Base-by-base conservation (phyloP, 2,329 filamentous ascomycete species). In the Pezicula neosporulosa region DNA sequence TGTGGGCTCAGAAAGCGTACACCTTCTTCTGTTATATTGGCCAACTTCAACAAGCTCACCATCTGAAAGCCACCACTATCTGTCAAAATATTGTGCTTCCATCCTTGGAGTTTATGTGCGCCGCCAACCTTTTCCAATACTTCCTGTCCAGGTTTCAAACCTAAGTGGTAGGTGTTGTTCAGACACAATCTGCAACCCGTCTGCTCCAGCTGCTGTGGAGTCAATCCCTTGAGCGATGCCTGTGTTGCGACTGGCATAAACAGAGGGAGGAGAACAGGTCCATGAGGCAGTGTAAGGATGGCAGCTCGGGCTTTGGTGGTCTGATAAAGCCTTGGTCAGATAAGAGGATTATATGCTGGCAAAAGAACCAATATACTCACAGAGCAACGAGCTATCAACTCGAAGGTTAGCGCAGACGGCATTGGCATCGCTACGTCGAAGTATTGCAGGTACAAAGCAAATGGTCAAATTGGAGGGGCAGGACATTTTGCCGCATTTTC, bases 221-320 rank as follows among this genome's bases (percentile, higher is more conserved):
- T 97, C 50, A 99, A 73, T 41, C 94, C 94, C 68, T 99, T 99
- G 37, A 99, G 78, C 0, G 93, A 96, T 1, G 90, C 94, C 71
- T 99, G 94, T 1, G 94, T 99, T 28, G 94, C 94, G 41, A 99
- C 94, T 15, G 94, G 94, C 94, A 99, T 99, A 71, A 99, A 99
- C 52, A 97, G 85, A 7, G 95, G 94, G 28, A 97, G 81, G 62
- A 88, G 83, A 24, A 99, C 92, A 1, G 87, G 80, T 52, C 94
- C 94, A 82, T 99, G 95, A 47, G 94, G 93, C 24, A 99, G 84
- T 44, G 86, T 87, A 49, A 99, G 78, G 53, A 83, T 85, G 48
- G 94, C 94, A 46, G 94, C 94, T 60, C 94, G 88, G 24, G 94
- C 94, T 77, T 93, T 90, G 10, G 93, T 97, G 45, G 91, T 95